Conservation (phyloP, 2,329 filamentous ascomycete species). For the Aspergillus sp. region DNA sequence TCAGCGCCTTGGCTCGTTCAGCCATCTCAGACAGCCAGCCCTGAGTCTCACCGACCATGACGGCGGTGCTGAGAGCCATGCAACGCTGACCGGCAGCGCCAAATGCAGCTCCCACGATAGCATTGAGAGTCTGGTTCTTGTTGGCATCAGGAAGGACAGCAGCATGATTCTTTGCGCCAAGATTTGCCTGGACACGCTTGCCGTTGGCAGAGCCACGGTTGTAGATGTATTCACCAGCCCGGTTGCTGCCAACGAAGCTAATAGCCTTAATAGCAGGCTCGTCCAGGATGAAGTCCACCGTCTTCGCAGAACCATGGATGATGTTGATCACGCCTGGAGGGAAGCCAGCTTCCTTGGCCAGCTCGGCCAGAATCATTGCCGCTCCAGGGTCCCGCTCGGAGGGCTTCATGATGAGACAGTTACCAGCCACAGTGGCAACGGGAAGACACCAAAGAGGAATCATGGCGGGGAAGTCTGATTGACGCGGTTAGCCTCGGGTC, state of each 20-base stretch:
- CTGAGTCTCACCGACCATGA: slow-evolving; percentile 59
- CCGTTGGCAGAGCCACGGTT: slow-evolving; percentile 61
- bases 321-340: slow-evolving; percentile 61
- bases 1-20: slow-evolving; percentile 54
- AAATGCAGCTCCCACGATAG: slow-evolving; percentile 61
- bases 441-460: slow-evolving; percentile 64
- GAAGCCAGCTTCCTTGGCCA: slow-evolving; percentile 58
- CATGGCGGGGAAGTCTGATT: slow-evolving; percentile 61
- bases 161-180: slow-evolving; percentile 65
- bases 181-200: slow-evolving; percentile 63
- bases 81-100: slow-evolving; percentile 63
- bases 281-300: slow-evolving; percentile 63
- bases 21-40: slow-evolving; percentile 59
- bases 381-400: slow-evolving; percentile 61
- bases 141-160: slow-evolving; percentile 61
- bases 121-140: slow-evolving; percentile 62
- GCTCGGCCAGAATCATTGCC: slow-evolving; percentile 59
- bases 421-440: slow-evolving; percentile 58
- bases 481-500: slow-evolving; percentile 13
- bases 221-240: slow-evolving; percentile 64
- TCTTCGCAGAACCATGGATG: slow-evolving; percentile 57
- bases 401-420: slow-evolving; percentile 59
- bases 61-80: slow-evolving; percentile 61
- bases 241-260: slow-evolving; percentile 62
- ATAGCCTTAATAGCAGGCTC: slow-evolving; percentile 63